Evolutionary conservation across 176 grass and related monocot species (phyloP), one percentile per base, ranked within the genome.

Genomic region (Musa schizocarpa): DNA sequence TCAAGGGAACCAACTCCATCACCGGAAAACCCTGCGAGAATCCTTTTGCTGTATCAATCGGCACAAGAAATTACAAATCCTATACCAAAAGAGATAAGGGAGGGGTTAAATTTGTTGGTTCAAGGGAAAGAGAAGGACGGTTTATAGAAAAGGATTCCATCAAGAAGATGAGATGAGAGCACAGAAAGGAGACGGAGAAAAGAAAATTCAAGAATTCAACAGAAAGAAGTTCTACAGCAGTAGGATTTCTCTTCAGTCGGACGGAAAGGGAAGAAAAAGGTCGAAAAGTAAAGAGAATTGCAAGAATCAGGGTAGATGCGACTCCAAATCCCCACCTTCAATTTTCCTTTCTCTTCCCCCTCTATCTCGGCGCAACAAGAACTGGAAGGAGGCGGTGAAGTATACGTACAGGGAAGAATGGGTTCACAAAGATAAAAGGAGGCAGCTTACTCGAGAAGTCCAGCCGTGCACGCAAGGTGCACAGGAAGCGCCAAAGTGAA

Each of bases 1-100:
- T 85, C 67, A 74, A 92, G 8, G 88, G 87, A 20, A 96, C 80
- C 52, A 92, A 87, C 74, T 96, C 92, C 92, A 96, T 89, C 13
- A 19, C 57, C 57, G 7, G 8, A 21, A n/a, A 1, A 61, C 9
- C n/a, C 57, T n/a, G 57, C 57, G 17, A n/a, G 14, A 20, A 61
- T 61, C n/a, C 2, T 61, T 9, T n/a, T 17, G 14, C 14, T 21
- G 57, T 19, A 61, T 61, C 57, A 61, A 61, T 61, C 17, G 9
- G n/a, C n/a, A 4, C 55, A 57, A 57, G 3, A 57, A 57, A 4
- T 16, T 16, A n/a, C 13, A 57, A 57, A 57, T 57, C 55, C 17
- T 5, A 57, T 16, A 6, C 13, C 13, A 57, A 57, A 57, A 57
- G 34, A 43, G 34, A 43, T 5, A 6, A 5, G 34, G 34, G 34